Conservation (phyloP, 208 protist species). For the Herpetomonas samuelpessoai region DNA sequence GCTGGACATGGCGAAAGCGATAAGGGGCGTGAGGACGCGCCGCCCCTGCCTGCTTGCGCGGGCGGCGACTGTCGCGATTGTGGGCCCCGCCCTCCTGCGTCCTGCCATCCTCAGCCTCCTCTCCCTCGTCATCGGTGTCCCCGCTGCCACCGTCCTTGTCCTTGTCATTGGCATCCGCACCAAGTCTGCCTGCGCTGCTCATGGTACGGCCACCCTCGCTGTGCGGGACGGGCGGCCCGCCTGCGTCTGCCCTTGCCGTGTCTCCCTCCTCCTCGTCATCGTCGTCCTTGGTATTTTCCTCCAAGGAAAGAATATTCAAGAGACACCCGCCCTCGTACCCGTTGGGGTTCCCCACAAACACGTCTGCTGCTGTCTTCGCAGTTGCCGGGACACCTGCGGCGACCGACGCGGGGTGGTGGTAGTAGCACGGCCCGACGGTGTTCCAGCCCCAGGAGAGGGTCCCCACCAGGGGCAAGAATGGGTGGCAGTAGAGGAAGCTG, state of each 20-base stretch:
- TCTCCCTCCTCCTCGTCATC: background rate
- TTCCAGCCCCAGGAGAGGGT: slow-evolving; percentile 39
- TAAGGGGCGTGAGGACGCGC: no score
- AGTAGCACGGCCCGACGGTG: slow-evolving; percentile 6
- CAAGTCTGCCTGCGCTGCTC: no score
- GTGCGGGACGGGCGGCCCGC: background rate
- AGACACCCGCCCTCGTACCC: slow-evolving; percentile 16
- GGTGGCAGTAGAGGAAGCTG: slow-evolving; percentile 75
- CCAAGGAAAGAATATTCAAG: slow-evolving; percentile 24
- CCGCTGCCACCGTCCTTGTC: slow-evolving; percentile 1
- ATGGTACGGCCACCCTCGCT: slow-evolving; percentile 2
- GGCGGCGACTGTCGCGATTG: background rate
- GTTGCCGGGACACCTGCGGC: background rate
- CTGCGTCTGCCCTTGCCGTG: no score
- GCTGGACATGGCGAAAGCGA: slow-evolving; percentile 9
- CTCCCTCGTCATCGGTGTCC: background rate
- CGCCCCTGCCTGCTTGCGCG: background rate
- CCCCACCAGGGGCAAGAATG: slow-evolving; percentile 63
- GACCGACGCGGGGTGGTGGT: background rate
- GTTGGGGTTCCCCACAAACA: background rate
- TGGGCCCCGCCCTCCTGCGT: background rate
- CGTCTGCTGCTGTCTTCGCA: no score
- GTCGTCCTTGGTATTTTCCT: background rate
- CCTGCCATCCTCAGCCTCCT: background rate
- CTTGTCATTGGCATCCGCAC: slow-evolving; percentile 4